Percentiles rank a stretch among this genome's conserved stretches.
These are phyloP conservation scores for Phoma sp. DNA, from an alignment of 2,329 filamentous ascomycete genomes.

Conservation along the genomic window DNA sequence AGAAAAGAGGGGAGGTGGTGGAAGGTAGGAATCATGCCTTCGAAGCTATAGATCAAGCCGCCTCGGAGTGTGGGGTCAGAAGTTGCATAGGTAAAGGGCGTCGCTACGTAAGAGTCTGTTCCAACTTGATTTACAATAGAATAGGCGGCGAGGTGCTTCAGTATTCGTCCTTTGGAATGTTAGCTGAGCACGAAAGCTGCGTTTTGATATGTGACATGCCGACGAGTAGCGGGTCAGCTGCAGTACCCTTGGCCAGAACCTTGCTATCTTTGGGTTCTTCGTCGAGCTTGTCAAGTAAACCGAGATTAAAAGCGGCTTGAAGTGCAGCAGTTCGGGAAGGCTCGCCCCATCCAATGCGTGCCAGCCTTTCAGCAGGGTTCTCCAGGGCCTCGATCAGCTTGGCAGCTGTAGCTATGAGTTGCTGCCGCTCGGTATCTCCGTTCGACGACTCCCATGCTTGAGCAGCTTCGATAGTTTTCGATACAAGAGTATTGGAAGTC, in stretches of 20 bases:
- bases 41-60: constrained; percentile 1
- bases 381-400: background rate
- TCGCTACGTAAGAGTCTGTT: background rate
- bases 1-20: background rate
- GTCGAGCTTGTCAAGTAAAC: background rate
- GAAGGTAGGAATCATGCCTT: constrained; percentile 5
- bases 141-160: background rate
- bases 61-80: background rate
- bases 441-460: background rate
- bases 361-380: background rate
- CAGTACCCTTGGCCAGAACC: background rate
- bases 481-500: background rate
- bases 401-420: constrained; percentile 4
- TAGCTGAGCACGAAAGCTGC: too few species aligned
- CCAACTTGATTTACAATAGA: background rate
- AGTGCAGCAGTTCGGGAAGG: constrained; percentile 4
- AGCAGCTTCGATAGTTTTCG: background rate
- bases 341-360: constrained; percentile 2
- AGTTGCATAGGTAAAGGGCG: background rate
- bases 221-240: background rate
- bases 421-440: background rate
- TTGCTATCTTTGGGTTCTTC: background rate
- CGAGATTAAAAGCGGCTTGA: constrained; percentile 1
- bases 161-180: background rate
- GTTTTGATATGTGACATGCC: background rate